phyloP scores from a whole-genome alignment of 805 yeast genomes.

The Candida insectorum region DNA sequence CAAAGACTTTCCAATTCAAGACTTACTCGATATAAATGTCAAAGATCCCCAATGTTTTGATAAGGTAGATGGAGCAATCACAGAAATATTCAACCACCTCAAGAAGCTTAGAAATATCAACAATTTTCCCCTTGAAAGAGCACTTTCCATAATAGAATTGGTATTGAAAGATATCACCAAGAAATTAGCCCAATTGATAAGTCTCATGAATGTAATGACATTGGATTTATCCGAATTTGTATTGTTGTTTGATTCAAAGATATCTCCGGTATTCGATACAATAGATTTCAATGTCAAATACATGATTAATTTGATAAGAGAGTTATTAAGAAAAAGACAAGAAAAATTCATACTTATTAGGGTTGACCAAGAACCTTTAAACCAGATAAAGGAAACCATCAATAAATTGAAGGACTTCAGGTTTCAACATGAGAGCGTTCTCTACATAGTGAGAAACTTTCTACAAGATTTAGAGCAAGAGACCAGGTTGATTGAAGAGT shows the following conservation, averaged over 20 bases:
- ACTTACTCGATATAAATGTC: slow-evolving; percentile 28
- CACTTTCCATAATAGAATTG: slow-evolving; percentile 63
- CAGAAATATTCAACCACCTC: slow-evolving; percentile 53
- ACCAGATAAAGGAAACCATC: slow-evolving; percentile 40
- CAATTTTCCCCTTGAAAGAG: slow-evolving; percentile 59
- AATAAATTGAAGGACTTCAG: slow-evolving; percentile 46
- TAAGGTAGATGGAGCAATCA: slow-evolving; percentile 32
- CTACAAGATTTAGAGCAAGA: slow-evolving; percentile 12
- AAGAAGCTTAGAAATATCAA: slow-evolving; percentile 45
- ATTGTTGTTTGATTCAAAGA: slow-evolving; percentile 14
- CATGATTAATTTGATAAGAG: slow-evolving; percentile 66
- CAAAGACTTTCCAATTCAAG: slow-evolving; percentile 67
- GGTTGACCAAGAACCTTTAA: slow-evolving; percentile 41
- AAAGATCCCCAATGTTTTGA: slow-evolving; percentile 28
- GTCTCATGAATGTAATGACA: slow-evolving; percentile 40
- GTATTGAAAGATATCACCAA: slow-evolving; percentile 54
- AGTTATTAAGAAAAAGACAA: slow-evolving; percentile 66
- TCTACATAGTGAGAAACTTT: slow-evolving; percentile 25
- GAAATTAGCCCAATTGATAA: slow-evolving; percentile 36
- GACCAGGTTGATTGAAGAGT: slow-evolving; percentile 22
- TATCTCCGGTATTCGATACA: slow-evolving; percentile 34
- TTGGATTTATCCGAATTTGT: slow-evolving; percentile 36
- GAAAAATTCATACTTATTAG: slow-evolving; percentile 68
- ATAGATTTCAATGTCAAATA: slow-evolving; percentile 66
- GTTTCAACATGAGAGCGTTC: slow-evolving; percentile 49